Conservation (phyloP, 1,139 yeast species). For the Pichia norvegensis region DNA sequence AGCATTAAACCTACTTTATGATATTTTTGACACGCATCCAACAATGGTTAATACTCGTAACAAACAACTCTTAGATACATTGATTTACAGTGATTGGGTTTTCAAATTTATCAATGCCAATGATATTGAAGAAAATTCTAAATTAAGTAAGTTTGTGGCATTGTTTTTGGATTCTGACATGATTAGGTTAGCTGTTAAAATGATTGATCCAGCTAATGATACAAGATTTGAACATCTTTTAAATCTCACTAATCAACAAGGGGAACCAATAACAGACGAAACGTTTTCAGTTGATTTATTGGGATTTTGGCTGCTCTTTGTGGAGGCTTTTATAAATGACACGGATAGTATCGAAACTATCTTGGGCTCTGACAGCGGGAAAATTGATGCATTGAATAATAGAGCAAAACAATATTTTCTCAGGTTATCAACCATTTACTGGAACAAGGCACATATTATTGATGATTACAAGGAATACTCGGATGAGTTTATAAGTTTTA, state of each 20-base stretch:
- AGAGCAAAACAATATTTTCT: constrained; percentile 36
- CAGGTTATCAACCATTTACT: constrained; percentile 47
- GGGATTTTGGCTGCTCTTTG: constrained; percentile 73
- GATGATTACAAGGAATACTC: constrained; percentile 23
- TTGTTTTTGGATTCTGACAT: constrained; percentile 47
- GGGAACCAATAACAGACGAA: constrained; percentile 61
- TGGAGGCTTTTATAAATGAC: constrained; percentile 55
- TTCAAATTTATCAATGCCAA: constrained; percentile 29
- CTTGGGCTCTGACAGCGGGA: constrained; percentile 27
- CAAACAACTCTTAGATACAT: constrained; percentile 25
- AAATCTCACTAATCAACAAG: constrained; percentile 52
- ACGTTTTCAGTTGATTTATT: constrained; percentile 57
- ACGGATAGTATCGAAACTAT: constrained; percentile 35
- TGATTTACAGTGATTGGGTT: constrained; percentile 42
- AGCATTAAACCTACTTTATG: constrained; percentile 35
- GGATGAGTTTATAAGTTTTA: constrained; percentile 56
- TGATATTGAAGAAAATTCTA: constrained; percentile 32
- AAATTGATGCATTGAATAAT: constrained; percentile 24
- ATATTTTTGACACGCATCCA: constrained; percentile 41
- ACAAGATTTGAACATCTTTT: constrained; percentile 44
- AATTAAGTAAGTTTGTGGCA: constrained; percentile 45
- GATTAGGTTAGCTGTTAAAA: constrained; percentile 39
- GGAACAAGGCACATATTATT: constrained; percentile 47
- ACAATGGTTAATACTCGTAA: constrained; percentile 30
- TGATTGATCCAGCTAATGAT: constrained; percentile 35